Conservation (phyloP, 371 early-diverging fungal species). For the Apophysomyces sp. region DNA sequence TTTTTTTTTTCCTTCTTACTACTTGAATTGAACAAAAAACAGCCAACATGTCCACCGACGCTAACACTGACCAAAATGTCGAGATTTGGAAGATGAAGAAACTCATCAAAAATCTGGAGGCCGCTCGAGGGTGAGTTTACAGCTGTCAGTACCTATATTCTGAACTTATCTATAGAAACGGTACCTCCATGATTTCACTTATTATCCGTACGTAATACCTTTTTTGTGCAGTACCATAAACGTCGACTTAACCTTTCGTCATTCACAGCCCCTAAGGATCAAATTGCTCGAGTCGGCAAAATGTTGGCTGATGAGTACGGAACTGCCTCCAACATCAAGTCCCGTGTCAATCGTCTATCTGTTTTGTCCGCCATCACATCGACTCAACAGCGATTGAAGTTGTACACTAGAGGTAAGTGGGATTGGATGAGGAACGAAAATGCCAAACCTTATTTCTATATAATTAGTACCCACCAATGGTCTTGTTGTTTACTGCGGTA, state of each 20-base stretch:
- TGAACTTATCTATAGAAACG: conserved; percentile 69
- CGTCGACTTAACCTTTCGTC: not conserved
- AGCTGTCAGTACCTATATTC: not conserved
- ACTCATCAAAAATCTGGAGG: conserved; percentile 94
- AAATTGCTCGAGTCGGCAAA: conserved; percentile 88
- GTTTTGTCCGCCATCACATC: conserved; percentile 99
- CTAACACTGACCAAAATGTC: conserved; percentile 71
- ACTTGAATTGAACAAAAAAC: not conserved
- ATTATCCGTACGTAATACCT: conserved; percentile 75
- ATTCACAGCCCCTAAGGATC: conserved; percentile 83
- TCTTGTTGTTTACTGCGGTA: conserved; percentile 91
- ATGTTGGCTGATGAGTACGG: conserved; percentile 99
- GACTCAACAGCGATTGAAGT: conserved; percentile 97
- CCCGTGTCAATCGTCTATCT: conserved; percentile 98
- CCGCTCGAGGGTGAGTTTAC: conserved; percentile 59
- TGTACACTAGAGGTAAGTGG: conserved; percentile 75
- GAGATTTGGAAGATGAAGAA: conserved; percentile 98
- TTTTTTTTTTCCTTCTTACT: not conserved
- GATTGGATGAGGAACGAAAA: not conserved
- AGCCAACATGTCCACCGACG: conserved; percentile 14
- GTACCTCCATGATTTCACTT: conserved; percentile 99
- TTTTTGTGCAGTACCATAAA: not conserved
- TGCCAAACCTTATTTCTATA: not conserved
- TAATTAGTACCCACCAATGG: conserved; percentile 84
- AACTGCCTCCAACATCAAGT: conserved; percentile 99